These are phyloP conservation scores for Trapa bicornis DNA, from an alignment of 345 rosid genomes.

Conservation along the genomic window DNA sequence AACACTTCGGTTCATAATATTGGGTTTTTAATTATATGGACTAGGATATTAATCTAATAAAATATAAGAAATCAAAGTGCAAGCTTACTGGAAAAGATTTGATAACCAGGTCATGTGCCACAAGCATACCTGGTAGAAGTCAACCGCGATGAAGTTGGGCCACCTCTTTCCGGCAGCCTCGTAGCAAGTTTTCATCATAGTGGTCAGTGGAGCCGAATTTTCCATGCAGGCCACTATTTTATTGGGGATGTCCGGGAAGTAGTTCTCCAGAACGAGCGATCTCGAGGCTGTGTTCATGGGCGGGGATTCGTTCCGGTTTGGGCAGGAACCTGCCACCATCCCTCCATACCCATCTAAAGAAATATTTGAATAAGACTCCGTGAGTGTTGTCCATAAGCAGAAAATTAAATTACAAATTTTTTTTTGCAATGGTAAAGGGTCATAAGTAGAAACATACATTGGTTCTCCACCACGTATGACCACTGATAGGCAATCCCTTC, in stretches of 20 bases:
- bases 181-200: slow-evolving; percentile 58
- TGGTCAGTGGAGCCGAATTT: slow-evolving; percentile 59
- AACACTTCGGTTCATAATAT: too few relatives aligned
- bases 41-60: too few relatives aligned
- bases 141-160: slow-evolving; percentile 98
- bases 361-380: not conserved
- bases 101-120: too few relatives aligned
- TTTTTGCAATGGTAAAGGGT: too few relatives aligned
- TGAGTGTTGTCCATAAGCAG: not conserved
- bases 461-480: slow-evolving; percentile 79
- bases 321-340: slow-evolving; percentile 55
- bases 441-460: slow-evolving; percentile 33
- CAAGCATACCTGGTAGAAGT: slow-evolving; percentile 61
- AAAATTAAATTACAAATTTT: too few relatives aligned
- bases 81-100: too few relatives aligned
- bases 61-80: too few relatives aligned
- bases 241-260: slow-evolving; percentile 56
- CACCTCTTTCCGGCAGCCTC: slow-evolving; percentile 72
- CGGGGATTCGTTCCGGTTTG: slow-evolving; percentile 60
- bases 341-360: slow-evolving; percentile 77
- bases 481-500: slow-evolving; percentile 88
- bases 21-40: too few relatives aligned
- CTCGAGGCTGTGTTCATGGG: slow-evolving; percentile 40
- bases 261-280: slow-evolving; percentile 64
- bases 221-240: slow-evolving; percentile 44